phyloP scores from a whole-genome alignment of 768 basidiomycete species.

The Hygrocybe coccinea region DNA sequence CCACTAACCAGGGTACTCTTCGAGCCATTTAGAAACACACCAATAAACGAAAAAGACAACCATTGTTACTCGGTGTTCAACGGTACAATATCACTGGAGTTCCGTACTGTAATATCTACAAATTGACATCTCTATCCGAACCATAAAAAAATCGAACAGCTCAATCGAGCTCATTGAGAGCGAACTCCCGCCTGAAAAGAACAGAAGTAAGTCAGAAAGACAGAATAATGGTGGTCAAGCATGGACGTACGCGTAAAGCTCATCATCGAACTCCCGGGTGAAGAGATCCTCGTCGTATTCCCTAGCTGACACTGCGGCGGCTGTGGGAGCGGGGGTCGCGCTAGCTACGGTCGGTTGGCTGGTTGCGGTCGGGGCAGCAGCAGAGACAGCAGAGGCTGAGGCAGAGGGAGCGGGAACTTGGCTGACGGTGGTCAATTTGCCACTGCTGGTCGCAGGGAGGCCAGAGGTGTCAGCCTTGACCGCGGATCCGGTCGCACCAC shows the following conservation, averaged over 20 bases:
- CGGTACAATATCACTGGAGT: neutral
- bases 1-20: too few species aligned
- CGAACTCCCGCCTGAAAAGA: neutral
- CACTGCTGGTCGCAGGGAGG: neutral
- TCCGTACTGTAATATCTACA: neutral
- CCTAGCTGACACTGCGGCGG: neutral
- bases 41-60: too few species aligned
- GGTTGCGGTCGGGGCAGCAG: too few species aligned
- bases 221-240: neutral
- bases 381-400: neutral
- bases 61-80: neutral
- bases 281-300: neutral
- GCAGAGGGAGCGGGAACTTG: neutral
- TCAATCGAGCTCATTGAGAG: neutral
- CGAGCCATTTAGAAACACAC: too few species aligned
- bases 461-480: neutral
- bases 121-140: neutral
- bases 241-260: neutral
- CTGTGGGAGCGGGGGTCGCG: neutral
- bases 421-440: neutral
- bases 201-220: neutral
- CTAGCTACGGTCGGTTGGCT: too few species aligned
- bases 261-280: neutral
- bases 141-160: neutral
- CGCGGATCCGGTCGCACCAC: neutral